Evolutionary conservation across 345 rosid genomes (phyloP).

Genomic region (Salix dunnii): DNA sequence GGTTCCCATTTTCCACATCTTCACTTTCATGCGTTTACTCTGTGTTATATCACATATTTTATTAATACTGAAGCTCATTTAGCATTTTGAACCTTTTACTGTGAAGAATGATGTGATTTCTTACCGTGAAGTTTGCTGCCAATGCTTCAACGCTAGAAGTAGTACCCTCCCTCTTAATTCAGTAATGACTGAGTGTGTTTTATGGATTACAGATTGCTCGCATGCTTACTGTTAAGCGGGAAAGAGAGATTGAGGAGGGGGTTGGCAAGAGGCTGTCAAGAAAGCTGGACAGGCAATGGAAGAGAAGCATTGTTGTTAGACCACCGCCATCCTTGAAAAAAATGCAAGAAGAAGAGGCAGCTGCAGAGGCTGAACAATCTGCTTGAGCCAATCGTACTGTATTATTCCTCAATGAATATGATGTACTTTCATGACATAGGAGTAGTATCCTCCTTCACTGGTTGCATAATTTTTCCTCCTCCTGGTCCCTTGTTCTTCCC

Average conservation of each 20-base stretch:
- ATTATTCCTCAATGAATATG: neutral
- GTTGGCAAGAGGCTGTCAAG: constrained; percentile 84
- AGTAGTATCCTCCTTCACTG: neutral
- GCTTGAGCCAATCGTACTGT: constrained; percentile 32
- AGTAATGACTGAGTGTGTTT: neutral
- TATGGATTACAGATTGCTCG: constrained; percentile 54
- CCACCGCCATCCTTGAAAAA: constrained; percentile 81
- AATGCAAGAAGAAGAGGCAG: constrained; percentile 77
- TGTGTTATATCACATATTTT: neutral
- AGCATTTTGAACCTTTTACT: neutral
- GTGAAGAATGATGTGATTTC: neutral
- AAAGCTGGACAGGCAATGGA: constrained; percentile 81
- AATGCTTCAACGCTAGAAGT: neutral
- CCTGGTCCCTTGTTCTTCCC: neutral
- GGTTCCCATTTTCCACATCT: neutral
- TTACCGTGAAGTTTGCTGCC: neutral
- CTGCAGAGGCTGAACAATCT: constrained; percentile 67
- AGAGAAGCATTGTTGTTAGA: constrained; percentile 78
- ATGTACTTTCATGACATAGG: neutral
- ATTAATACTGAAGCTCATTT: neutral
- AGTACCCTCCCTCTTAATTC: neutral
- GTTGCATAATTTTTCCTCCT: neutral
- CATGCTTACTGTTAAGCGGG: constrained; percentile 76
- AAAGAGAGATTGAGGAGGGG: constrained; percentile 89
- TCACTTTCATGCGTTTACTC: neutral